These are phyloP conservation scores for Saccharomyces pastorianus DNA, from an alignment of 1,139 yeast species.

Conservation along the genomic window DNA sequence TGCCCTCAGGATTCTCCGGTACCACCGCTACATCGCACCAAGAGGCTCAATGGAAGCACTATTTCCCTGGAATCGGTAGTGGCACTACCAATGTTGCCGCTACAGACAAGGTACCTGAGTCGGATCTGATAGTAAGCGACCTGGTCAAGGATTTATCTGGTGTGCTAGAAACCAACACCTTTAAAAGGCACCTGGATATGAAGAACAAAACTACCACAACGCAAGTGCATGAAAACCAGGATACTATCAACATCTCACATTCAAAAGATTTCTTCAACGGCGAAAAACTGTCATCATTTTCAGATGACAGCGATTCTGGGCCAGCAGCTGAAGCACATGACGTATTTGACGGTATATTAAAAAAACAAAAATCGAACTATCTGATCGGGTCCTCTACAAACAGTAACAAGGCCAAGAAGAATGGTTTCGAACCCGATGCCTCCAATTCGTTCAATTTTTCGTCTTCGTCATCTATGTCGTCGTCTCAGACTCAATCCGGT, in stretches of 20 bases:
- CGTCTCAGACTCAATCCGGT: constrained; percentile 2
- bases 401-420: background rate
- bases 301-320: constrained; percentile 16
- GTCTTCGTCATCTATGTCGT: constrained; percentile 2
- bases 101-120: constrained; percentile 7
- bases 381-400: constrained; percentile 5
- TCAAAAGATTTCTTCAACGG: background rate
- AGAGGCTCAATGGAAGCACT: constrained; percentile 23
- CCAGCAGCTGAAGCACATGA: constrained; percentile 24
- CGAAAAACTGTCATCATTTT: background rate
- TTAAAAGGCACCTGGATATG: constrained; percentile 14
- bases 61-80: constrained; percentile 9
- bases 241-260: background rate
- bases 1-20: background rate
- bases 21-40: constrained; percentile 6
- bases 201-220: background rate
- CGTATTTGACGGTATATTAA: constrained; percentile 22
- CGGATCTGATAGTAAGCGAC: constrained; percentile 22
- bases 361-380: constrained; percentile 21
- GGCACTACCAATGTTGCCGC: background rate
- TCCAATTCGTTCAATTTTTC: background rate
- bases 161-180: constrained; percentile 23
- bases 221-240: constrained; percentile 1
- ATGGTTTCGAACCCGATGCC: background rate
- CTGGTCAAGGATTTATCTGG: constrained; percentile 25